Percentiles rank a stretch among this genome's conserved stretches.
These are phyloP conservation scores for Cordyceps cateniannulata DNA, from an alignment of 2,329 filamentous ascomycete species.

Conservation along the genomic window DNA sequence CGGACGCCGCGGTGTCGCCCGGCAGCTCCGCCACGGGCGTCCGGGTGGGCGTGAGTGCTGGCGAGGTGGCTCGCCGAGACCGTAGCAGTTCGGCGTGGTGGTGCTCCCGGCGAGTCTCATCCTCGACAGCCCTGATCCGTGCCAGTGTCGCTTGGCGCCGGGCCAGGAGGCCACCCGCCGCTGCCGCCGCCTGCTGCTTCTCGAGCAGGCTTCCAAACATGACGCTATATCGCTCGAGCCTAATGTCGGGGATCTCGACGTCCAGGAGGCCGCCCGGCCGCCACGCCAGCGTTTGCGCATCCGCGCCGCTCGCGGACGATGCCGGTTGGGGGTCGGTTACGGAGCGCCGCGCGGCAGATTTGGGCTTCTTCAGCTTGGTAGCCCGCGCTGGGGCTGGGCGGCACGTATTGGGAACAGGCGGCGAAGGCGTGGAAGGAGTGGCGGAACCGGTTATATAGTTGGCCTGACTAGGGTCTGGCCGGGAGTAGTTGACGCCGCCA, in stretches of 20 bases:
- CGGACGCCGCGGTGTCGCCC: background rate
- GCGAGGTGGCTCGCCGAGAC: conserved; percentile 43
- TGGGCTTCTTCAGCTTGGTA: conserved; percentile 2
- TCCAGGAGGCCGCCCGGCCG: conserved; percentile 45
- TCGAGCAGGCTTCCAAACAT: conserved; percentile 80
- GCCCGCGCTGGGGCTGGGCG: background rate
- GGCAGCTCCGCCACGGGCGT: background rate
- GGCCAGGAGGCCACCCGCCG: conserved; percentile 36
- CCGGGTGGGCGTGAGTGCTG: conserved; percentile 18
- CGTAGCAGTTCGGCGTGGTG: conserved; percentile 22
- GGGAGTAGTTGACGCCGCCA: background rate
- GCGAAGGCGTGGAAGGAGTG: background rate
- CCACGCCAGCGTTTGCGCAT: background rate
- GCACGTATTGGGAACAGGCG: background rate
- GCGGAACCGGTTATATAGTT: background rate
- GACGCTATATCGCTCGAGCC: conserved; percentile 84
- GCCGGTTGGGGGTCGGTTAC: background rate
- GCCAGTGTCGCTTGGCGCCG: conserved; percentile 54
- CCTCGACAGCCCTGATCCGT: conserved; percentile 48
- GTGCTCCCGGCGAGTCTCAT: conserved; percentile 33
- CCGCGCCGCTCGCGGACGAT: background rate
- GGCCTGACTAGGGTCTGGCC: background rate
- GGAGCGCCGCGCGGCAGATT: background rate
- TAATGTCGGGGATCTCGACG: conserved; percentile 72
- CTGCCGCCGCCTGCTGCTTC: conserved; percentile 22